Evolutionary conservation across 495 filamentous ascomycete species (phyloP).

Genomic region (Penicillium psychrofluorescens): DNA sequence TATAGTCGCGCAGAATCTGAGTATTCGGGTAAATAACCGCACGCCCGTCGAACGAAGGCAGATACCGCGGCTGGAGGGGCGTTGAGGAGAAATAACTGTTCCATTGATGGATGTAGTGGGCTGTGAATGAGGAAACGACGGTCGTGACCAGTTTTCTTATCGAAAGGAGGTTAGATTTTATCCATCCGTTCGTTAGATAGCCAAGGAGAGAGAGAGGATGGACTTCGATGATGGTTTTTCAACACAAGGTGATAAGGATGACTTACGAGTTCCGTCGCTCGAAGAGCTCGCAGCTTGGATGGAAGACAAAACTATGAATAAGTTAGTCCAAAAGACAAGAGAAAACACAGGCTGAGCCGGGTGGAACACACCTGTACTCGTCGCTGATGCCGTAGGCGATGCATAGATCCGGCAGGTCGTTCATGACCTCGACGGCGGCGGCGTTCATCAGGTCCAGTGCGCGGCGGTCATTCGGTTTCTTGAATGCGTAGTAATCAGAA

Average conservation of each 20-base stretch:
- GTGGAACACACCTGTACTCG: slow-evolving; percentile 66
- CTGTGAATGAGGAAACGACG: slow-evolving; percentile 87
- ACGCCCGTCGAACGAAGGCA: slow-evolving; percentile 88
- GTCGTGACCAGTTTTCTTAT: slow-evolving; percentile 81
- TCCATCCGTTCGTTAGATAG: neutral
- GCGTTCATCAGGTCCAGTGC: slow-evolving; percentile 94
- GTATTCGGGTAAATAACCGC: slow-evolving; percentile 80
- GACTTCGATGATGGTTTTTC: too few relatives aligned
- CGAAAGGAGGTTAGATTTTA: neutral
- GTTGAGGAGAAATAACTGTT: slow-evolving; percentile 59
- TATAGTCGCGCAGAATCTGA: slow-evolving; percentile 80
- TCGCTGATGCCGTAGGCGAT: slow-evolving; percentile 92
- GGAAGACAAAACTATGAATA: slow-evolving; percentile 72
- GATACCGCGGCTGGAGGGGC: slow-evolving; percentile 56
- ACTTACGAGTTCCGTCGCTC: slow-evolving; percentile 75
- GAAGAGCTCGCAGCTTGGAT: slow-evolving; percentile 72
- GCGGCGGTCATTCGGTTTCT: slow-evolving; percentile 84
- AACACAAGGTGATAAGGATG: neutral
- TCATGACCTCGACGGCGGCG: slow-evolving; percentile 74
- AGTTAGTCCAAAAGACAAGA: neutral
- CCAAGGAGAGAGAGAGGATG: too few relatives aligned
- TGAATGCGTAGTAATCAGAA: slow-evolving; percentile 71
- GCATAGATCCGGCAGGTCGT: slow-evolving; percentile 74
- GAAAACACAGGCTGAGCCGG: neutral
- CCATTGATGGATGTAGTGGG: slow-evolving; percentile 83